Percentiles rank a stretch among this genome's conserved stretches.
Evolutionary conservation across 129 eudicot genomes (phyloP).

Genomic region (Artemisia tridentata): DNA sequence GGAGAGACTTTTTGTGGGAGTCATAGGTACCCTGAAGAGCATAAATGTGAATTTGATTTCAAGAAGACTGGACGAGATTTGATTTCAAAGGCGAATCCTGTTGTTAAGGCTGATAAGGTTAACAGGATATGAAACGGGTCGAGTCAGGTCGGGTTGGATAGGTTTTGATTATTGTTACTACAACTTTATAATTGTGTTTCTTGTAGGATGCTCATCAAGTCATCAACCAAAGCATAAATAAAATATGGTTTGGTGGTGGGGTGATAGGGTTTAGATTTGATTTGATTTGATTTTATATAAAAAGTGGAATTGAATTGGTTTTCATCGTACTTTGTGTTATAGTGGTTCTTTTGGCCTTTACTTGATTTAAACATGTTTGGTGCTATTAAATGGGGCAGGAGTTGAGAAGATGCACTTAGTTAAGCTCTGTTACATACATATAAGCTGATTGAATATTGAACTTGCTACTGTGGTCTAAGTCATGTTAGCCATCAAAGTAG

Average conservation of each 20-base stretch:
- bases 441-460: no score
- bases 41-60: constrained; percentile 61
- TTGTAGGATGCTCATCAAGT: neutral
- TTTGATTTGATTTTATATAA: constrained; percentile 1
- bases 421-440: no score
- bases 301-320: constrained; percentile 22
- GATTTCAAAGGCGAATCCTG: constrained; percentile 63
- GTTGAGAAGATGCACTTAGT: no score
- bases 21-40: constrained; percentile 74
- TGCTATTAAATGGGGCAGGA: no score
- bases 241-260: constrained; percentile 9
- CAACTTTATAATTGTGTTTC: constrained; percentile 1
- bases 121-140: constrained; percentile 39
- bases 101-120: constrained; percentile 67
- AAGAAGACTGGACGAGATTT: constrained; percentile 49
- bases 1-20: constrained; percentile 74
- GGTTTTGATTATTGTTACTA: neutral
- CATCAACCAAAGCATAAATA: neutral
- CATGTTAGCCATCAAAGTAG: no score
- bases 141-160: neutral
- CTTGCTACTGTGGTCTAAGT: no score
- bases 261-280: neutral
- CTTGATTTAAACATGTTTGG: neutral
- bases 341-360: neutral
- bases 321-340: neutral